Base-by-base conservation (phyloP, 2,329 filamentous ascomycete genomes). In the Reticulascus tulasneorum region DNA sequence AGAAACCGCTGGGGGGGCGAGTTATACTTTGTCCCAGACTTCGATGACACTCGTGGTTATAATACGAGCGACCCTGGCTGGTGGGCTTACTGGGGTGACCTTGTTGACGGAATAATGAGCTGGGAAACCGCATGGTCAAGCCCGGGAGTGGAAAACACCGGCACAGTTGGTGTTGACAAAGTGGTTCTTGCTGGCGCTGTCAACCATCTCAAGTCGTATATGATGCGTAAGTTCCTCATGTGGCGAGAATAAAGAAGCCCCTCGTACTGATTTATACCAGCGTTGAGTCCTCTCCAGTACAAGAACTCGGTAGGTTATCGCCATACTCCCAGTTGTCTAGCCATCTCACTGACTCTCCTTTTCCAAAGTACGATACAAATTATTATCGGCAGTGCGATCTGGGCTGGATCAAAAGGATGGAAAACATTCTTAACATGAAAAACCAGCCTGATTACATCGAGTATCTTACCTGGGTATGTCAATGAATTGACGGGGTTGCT, bases 1-100 rank as follows among this genome's bases (percentile, higher is more conserved):
- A 19, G 9, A 32, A 32, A 10, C 13, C 22, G 19, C 22, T n/a
- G 4, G 22, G 29, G 29, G 22, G 29, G 29, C 23, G 29, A 32
- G 19, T n/a, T 32, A 22, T 32, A 22, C n/a, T 32, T 32, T 12
- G 23, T 32, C 4, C 29, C 29, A 7, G 29, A 32, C 19, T 32
- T 32, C 9, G 29, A 32, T 4, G 23, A 32, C 7, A 32, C 29
- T 10, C 15, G 15, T 5, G 29, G 29, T 7, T 32, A 32, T 22
- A 22, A 32, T 11, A 13, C 22, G 1, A 22, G 20, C 17, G 17
- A 22, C 9, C 29, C 29, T 22, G 29, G n/a, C n/a, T n/a, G n/a
- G n/a, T n/a, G n/a, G n/a, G n/a, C n/a, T n/a, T 32, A 32, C 29
- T 32, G 19, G 29, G 29, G 29, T 9, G 29, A 32, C 9, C 16